Percentiles rank a stretch among this genome's conserved stretches.
Conservation (phyloP, 805 yeast genomes). For the Myxozyma neglecta region DNA sequence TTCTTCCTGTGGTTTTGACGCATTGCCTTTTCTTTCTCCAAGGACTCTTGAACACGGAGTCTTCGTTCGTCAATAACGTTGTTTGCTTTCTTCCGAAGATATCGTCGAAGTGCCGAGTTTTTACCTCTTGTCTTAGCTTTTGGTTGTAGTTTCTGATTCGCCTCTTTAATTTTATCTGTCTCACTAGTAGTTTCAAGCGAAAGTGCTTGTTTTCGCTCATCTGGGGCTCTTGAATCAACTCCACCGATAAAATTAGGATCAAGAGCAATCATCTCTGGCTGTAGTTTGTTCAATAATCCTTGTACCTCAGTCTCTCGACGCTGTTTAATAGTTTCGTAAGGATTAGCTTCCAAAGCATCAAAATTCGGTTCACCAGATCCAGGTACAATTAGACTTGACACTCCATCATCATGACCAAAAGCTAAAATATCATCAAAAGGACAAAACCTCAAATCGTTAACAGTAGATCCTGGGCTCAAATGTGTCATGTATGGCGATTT, state of each 20-base stretch:
- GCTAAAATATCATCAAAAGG: slow-evolving; percentile 98
- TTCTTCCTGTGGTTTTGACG: slow-evolving; percentile 54
- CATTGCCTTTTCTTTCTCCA: slow-evolving; percentile 69
- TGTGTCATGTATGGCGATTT: slow-evolving; percentile 91
- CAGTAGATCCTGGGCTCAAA: slow-evolving; percentile 71
- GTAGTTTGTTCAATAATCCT: slow-evolving; percentile 76
- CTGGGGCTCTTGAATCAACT: slow-evolving; percentile 68
- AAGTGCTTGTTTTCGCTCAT: slow-evolving; percentile 60
- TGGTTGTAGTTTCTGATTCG: slow-evolving; percentile 54
- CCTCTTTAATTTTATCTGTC: slow-evolving; percentile 42
- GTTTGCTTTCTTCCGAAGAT: slow-evolving; percentile 76
- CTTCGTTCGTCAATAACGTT: slow-evolving; percentile 86
- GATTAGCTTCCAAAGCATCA: slow-evolving; percentile 90
- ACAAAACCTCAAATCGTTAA: slow-evolving; percentile 69
- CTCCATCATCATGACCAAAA: slow-evolving; percentile 75
- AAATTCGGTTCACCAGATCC: slow-evolving; percentile 98
- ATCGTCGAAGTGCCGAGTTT: slow-evolving; percentile 78
- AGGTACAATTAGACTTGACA: slow-evolving; percentile 85
- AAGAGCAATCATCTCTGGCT: slow-evolving; percentile 87
- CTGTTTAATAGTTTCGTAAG: slow-evolving; percentile 86
- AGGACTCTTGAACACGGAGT: slow-evolving; percentile 69
- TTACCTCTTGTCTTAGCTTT: slow-evolving; percentile 73
- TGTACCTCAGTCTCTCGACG: slow-evolving; percentile 93
- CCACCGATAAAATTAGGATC: slow-evolving; percentile 87
- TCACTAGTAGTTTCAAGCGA: slow-evolving; percentile 43